phyloP scores from a whole-genome alignment of 768 basidiomycete genomes.

The Paxillus ammoniavirescens region DNA sequence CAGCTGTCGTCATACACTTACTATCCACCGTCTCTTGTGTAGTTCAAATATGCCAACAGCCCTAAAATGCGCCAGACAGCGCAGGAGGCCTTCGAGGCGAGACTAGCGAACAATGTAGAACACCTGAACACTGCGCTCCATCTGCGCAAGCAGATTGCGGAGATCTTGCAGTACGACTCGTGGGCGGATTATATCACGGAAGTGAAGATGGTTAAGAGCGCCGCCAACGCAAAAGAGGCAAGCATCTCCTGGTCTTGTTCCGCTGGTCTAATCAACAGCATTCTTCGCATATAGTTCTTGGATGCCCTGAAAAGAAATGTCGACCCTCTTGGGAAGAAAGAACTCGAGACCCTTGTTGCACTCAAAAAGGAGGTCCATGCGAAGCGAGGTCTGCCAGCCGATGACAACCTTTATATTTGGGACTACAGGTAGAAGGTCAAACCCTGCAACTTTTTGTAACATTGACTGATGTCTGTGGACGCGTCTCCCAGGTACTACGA shows the following conservation, averaged over 20 bases:
- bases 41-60: slow-evolving; percentile 81
- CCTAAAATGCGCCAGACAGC: slow-evolving; percentile 68
- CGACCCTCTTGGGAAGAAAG: slow-evolving; percentile 66
- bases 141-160: slow-evolving; percentile 68
- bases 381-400: slow-evolving; percentile 56
- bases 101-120: slow-evolving; percentile 67
- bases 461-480: background rate
- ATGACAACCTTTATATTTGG: slow-evolving; percentile 79
- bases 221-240: slow-evolving; percentile 57
- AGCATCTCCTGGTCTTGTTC: slow-evolving; percentile 8
- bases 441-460: background rate
- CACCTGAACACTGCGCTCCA: slow-evolving; percentile 65
- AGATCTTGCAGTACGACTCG: slow-evolving; percentile 67
- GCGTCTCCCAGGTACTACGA: slow-evolving; percentile 27
- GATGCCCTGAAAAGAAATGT: slow-evolving; percentile 73
- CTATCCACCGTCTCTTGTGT: background rate
- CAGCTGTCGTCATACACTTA: no score
- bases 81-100: slow-evolving; percentile 64
- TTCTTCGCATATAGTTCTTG: slow-evolving; percentile 54
- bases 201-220: slow-evolving; percentile 81
- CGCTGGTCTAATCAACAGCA: background rate
- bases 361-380: slow-evolving; percentile 76
- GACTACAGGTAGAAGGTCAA: slow-evolving; percentile 72
- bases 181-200: slow-evolving; percentile 88
- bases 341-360: slow-evolving; percentile 62